Evolutionary conservation across 2,329 filamentous ascomycete genomes (phyloP), one percentile per base, ranked within the genome.

Genomic region (Nannizziopsis barbatae): DNA sequence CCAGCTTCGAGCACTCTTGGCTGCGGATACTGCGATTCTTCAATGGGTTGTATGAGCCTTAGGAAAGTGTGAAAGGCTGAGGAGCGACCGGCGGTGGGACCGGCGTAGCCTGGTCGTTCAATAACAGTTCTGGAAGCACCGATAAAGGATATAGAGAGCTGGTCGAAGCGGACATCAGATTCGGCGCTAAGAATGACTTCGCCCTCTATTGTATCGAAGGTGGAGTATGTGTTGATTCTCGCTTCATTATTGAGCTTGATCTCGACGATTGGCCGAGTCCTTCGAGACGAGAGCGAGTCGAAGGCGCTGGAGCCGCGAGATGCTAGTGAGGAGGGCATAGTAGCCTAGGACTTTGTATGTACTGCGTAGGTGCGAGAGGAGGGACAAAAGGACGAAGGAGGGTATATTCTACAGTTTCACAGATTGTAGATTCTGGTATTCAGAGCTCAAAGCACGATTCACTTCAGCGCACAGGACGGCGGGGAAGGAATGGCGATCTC

Each of bases 1-100:
- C 73, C 75, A n/a, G 74, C 71, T 56, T 74, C 68, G 2, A 80
- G 64, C 3, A 79, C 65, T 20, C 74, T 68, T 33, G 76, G 71
- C 31, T 70, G 67, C 0, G 80, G 79, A 50, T 80, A 74, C n/a
- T 65, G 61, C 12, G 65, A 58, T 2, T 73, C 61, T 37, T 74
- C 61, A 32, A 80, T 73, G 2, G 80, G 80, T 58, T 83, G 79
- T 50, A 70, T 70, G 22, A 84, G 69, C 51, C 75, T 77, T 32
- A 84, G 64, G 56, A 83, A 84, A 14, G 72, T 73, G 51, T 81
- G 79, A 42, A 68, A 70, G 17, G 77, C 75, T 52, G 76, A 75
- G 15, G 73, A 72, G 12, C 73, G 71, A 39, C 73, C 74, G 14
- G 72, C 71, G 44, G 76, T 68, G 30, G 75, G 69, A 3, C 75